Base-by-base conservation (phyloP, 192 early-diverging fungal genomes). In the Mycoemilia scoparia region DNA sequence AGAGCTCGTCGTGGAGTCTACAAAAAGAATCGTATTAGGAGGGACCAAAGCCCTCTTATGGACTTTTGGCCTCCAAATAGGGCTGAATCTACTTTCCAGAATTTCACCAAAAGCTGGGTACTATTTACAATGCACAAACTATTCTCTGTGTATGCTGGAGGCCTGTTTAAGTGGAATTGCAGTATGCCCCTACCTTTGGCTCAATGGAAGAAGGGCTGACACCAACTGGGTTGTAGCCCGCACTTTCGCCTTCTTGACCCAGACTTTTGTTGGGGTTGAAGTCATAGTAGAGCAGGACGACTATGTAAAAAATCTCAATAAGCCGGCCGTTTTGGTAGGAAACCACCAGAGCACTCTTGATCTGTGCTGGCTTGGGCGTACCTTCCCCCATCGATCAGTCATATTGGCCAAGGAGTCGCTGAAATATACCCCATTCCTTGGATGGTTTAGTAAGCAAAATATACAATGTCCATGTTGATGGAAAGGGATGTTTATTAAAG, bases 261-360 rank as follows among this genome's bases (percentile, higher is more conserved):
- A 61, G 5, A 35, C 42, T 12, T 37, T 72, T 20, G 60, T 70
- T 29, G 78, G 77, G 15, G 44, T 87, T 36, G 36, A 46, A 0
- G 61, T 69, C 27, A 65, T 55, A 37, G 55, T 84, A 17, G 69
- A 74, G 26, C 69, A 68, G 22, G 60, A 70, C 39, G 70, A 77
- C 35, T 46, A 73, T 24, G 16, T 73, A 13, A 30, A 51, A 3
- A 45, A 29, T 9, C 29, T 64, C 28, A 24, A 47, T 3, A 22
- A 43, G 14, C 81, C 84, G n/a, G 71, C 69, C 21, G 67, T 88
- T 21, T 57, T 73, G 34, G 64, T 80, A 21, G 71, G 70, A 46
- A 92, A 92, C 53, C 88, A 92, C 57, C 88, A 92, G 56, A 70
- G 74, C 21, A 71, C 71, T 38, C 43, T 87, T 39, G 88, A 92